Base-by-base conservation (phyloP, 192 early-diverging fungal genomes). In the Linnemannia exigua region DNA sequence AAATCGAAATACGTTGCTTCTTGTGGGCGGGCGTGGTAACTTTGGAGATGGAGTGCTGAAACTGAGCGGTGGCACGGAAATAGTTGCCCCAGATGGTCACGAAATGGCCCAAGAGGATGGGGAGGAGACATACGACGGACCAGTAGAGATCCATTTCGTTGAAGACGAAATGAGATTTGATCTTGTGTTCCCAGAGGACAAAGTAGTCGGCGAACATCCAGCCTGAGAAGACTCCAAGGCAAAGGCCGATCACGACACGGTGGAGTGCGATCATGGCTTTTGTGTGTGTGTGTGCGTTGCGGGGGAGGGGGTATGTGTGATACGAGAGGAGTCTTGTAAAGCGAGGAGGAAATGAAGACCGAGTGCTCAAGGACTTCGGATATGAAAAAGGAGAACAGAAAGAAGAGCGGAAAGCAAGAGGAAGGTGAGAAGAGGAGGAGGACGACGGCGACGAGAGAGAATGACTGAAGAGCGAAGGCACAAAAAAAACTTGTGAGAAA, bases 41-140 rank as follows among this genome's bases (percentile, higher is more conserved):
- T 35, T 75, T 80, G 16, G 74, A 71, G 63, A 86, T 86, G n/a
- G 84, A 86, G 50, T 73, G 72, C 38, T 86, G 74, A 66, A 86
- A 86, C 36, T 72, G 74, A 19, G 73, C 25, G 0, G 67, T 31
- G 16, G 84, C 74, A 8, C 84, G 84, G 50, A 86, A 86, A 66
- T 86, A 86, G 75, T 86, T 86, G 25, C 84, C 84, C 84, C 84
- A 86, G 74, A 86, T 74, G 51, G 84, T 86, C 63, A 86, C 35
- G 37, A 86, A 86, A 61, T 86, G 84, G 17, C 84, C 84, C 9
- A 86, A 70, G 16, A 86, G 52, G 19, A 86, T 79, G 5, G 84
- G 84, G 4, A 80, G n/a, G 22, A 86, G 67, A 28, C 84, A 86
- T 41, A 80, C 74, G 0, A 80, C n/a, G 31, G 84, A 77, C 84